Evolutionary conservation across 129 eudicot species (phyloP).

Genomic region (Solidago caesia): DNA sequence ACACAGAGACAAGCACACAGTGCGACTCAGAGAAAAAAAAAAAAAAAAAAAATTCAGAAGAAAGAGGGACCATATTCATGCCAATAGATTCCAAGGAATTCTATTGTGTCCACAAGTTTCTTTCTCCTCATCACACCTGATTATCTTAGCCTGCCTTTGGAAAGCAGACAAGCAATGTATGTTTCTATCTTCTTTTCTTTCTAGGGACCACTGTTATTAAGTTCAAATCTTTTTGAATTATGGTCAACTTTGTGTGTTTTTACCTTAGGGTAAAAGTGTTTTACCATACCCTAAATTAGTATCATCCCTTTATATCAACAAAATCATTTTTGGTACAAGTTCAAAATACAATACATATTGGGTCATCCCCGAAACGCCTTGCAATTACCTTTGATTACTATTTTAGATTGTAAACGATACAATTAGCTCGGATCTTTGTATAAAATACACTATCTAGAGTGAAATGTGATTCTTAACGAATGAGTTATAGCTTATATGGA

Average conservation of each 20-base stretch:
- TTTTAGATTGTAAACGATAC: too few relatives aligned
- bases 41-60: slow-evolving; percentile 3
- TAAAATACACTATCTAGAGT: too few relatives aligned
- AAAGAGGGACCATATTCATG: slow-evolving; percentile 34
- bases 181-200: neutral
- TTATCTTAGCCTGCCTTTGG: slow-evolving; percentile 31
- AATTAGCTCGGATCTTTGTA: too few relatives aligned
- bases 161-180: slow-evolving; percentile 35
- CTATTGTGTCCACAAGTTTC: slow-evolving; percentile 35
- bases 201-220: slow-evolving; percentile 27
- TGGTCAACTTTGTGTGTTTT: slow-evolving; percentile 17
- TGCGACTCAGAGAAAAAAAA: slow-evolving; percentile 29
- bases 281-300: slow-evolving; percentile 1
- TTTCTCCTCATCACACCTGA: slow-evolving; percentile 35
- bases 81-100: slow-evolving; percentile 38
- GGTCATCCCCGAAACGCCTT: too few relatives aligned
- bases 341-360: too few relatives aligned
- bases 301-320: neutral
- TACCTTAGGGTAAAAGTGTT: slow-evolving; percentile 4
- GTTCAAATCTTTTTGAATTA: slow-evolving; percentile 24
- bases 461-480: too few relatives aligned
- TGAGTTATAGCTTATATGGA: too few relatives aligned
- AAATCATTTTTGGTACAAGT: neutral
- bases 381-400: too few relatives aligned
- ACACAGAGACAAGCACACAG: slow-evolving; percentile 37